These are phyloP conservation scores for Aspergillus conjunctus DNA, from an alignment of 495 filamentous ascomycete genomes.

Conservation along the genomic window DNA sequence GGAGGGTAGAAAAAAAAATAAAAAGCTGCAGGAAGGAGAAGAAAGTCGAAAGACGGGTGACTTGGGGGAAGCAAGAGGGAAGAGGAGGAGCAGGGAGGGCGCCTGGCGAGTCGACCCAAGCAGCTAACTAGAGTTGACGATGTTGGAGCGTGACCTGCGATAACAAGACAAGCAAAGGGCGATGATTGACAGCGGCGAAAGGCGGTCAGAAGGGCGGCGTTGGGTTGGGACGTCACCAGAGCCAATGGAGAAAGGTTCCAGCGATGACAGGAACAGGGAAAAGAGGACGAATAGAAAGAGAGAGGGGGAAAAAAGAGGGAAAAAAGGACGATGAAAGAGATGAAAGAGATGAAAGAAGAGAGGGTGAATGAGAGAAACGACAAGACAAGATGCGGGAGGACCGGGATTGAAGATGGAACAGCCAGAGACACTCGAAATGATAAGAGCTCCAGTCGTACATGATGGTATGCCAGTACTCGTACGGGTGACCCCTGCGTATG, in stretches of 20 bases:
- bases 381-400: background rate
- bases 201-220: conserved; percentile 44
- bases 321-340: background rate
- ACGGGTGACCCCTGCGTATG: too few relatives aligned
- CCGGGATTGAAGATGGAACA: background rate
- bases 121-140: conserved; percentile 32
- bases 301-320: background rate
- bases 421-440: too few relatives aligned
- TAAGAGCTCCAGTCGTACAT: too few relatives aligned
- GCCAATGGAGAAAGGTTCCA: conserved; percentile 1
- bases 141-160: conserved; percentile 41
- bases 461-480: too few relatives aligned
- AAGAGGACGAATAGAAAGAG: background rate
- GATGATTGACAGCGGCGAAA: conserved; percentile 27
- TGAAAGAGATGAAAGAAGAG: background rate
- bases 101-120: conserved; percentile 32
- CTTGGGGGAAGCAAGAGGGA: conserved; percentile 22
- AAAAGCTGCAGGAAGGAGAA: conserved; percentile 3
- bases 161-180: too few relatives aligned
- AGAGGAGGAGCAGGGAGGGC: conserved; percentile 4
- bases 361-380: background rate
- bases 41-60: conserved; percentile 12
- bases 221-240: conserved; percentile 5
- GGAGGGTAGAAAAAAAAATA: conserved; percentile 6
- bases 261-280: background rate